Evolutionary conservation across 139 green algal genomes (phyloP).

Genomic region (Penium margaritaceum): DNA sequence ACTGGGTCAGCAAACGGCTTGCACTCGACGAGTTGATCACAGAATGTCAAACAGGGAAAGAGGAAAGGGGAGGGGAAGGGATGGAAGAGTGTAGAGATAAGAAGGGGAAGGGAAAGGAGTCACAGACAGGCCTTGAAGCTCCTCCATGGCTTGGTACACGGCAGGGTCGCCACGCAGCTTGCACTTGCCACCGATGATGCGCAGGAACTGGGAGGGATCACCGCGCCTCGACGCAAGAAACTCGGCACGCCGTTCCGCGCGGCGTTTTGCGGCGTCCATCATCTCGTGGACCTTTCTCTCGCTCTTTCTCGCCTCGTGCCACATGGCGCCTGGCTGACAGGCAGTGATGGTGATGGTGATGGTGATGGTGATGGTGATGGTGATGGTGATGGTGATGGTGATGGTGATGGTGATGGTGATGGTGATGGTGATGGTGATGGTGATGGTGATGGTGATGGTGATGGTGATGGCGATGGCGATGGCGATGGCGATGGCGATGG

Average conservation of each 20-base stretch:
- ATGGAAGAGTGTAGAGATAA: constrained; percentile 5
- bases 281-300: constrained; percentile 41
- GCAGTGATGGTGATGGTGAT: too few relatives aligned
- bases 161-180: constrained; percentile 32
- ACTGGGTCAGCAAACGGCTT: too few relatives aligned
- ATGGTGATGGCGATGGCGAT: too few relatives aligned
- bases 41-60: constrained; percentile 11
- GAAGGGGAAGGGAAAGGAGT: not conserved
- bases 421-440: too few relatives aligned
- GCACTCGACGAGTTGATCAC: too few relatives aligned
- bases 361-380: too few relatives aligned
- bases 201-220: constrained; percentile 30
- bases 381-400: too few relatives aligned
- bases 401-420: too few relatives aligned
- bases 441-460: too few relatives aligned
- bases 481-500: too few relatives aligned
- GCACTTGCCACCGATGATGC: constrained; percentile 14
- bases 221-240: constrained; percentile 26
- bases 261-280: constrained; percentile 35
- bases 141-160: constrained; percentile 37
- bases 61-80: constrained; percentile 12
- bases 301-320: constrained; percentile 40
- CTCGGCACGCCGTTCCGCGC: constrained; percentile 25
- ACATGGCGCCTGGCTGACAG: too few relatives aligned
- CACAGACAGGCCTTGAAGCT: constrained; percentile 38